A percentile compares a stretch with the other conserved stretches of the same genome.
Conservation (phyloP, 2,329 filamentous ascomycete species). For the Chaetoscypha palmicola region DNA sequence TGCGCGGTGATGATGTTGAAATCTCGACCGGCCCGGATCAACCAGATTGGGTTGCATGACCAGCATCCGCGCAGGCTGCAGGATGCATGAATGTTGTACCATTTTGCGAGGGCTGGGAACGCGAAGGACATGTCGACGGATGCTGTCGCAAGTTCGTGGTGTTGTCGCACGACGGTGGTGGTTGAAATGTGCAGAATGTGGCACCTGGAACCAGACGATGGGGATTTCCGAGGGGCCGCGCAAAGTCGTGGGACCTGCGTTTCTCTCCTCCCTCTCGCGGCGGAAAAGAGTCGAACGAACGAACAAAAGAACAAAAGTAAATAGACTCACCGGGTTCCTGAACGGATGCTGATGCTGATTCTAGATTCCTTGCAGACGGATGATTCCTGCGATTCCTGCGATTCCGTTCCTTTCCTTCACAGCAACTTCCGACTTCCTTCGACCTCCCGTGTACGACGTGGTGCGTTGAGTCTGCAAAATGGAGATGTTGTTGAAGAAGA, state of each 20-base stretch:
- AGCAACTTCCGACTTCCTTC: slow-evolving; percentile 28
- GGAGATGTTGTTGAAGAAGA: slow-evolving; percentile 13
- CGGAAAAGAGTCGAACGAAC: too few relatives aligned
- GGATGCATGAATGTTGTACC: slow-evolving; percentile 29
- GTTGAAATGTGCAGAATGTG: neutral
- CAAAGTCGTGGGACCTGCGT: neutral
- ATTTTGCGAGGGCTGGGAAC: slow-evolving; percentile 13
- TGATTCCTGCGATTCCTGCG: neutral
- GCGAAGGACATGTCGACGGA: slow-evolving; percentile 7
- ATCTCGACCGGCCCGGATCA: slow-evolving; percentile 17
- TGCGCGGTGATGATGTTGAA: slow-evolving; percentile 15
- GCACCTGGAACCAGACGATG: neutral
- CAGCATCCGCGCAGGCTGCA: slow-evolving; percentile 29
- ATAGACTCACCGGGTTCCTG: too few relatives aligned
- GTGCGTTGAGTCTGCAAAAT: slow-evolving; percentile 20
- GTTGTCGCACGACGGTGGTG: slow-evolving; percentile 4
- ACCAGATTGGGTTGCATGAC: slow-evolving; percentile 26
- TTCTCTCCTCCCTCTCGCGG: neutral
- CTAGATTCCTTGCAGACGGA: slow-evolving; percentile 11
- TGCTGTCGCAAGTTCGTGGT: slow-evolving; percentile 2
- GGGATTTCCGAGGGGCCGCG: neutral
- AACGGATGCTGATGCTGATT: too few relatives aligned
- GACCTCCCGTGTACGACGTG: slow-evolving; percentile 28
- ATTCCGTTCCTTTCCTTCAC: slow-evolving; percentile 22
- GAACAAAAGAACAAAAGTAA: too few relatives aligned